Evolutionary conservation across 75 land plant species (phyloP).

Genomic region (Pinus albicaulis): DNA sequence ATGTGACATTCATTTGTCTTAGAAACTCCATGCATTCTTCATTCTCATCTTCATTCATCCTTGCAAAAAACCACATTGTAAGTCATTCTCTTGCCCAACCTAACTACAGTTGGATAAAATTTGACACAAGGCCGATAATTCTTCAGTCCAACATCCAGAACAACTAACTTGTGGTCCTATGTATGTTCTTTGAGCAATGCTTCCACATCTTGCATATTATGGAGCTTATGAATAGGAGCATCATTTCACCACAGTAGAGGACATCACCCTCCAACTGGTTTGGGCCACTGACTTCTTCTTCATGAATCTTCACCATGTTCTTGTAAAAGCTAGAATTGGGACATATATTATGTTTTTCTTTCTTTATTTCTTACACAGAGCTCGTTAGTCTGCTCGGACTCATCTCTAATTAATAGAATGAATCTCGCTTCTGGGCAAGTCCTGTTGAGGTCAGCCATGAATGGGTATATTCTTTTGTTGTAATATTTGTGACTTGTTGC

Average conservation of each 20-base stretch:
- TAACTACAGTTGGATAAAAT: slow-evolving; percentile 92
- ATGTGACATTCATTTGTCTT: slow-evolving; percentile 62
- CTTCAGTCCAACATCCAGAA: slow-evolving; percentile 95
- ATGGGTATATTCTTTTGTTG: slow-evolving; percentile 72
- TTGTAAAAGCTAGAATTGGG: slow-evolving; percentile 94
- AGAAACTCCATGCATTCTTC: slow-evolving; percentile 83
- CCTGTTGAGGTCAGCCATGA: slow-evolving; percentile 86
- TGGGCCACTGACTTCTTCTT: slow-evolving; percentile 85
- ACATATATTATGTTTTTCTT: slow-evolving; percentile 58
- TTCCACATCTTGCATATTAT: slow-evolving; percentile 65
- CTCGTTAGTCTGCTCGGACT: slow-evolving; percentile 60
- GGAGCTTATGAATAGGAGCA: slow-evolving; percentile 74
- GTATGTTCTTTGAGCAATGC: slow-evolving; percentile 50
- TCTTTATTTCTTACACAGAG: slow-evolving; percentile 76
- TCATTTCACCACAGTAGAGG: slow-evolving; percentile 87
- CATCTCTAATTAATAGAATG: slow-evolving; percentile 89
- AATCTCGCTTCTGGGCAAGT: slow-evolving; percentile 79
- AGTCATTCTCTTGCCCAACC: slow-evolving; percentile 79
- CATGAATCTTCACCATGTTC: slow-evolving; percentile 74
- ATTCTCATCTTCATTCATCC: slow-evolving; percentile 97
- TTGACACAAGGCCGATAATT: slow-evolving; percentile 98
- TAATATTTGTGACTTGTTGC: slow-evolving; percentile 61
- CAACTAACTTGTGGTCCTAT: slow-evolving; percentile 65
- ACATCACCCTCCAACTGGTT: slow-evolving; percentile 83
- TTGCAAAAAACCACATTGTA: slow-evolving; percentile 74